phyloP scores from a whole-genome alignment of 148 eudicot species.

The Oxyria digyna region DNA sequence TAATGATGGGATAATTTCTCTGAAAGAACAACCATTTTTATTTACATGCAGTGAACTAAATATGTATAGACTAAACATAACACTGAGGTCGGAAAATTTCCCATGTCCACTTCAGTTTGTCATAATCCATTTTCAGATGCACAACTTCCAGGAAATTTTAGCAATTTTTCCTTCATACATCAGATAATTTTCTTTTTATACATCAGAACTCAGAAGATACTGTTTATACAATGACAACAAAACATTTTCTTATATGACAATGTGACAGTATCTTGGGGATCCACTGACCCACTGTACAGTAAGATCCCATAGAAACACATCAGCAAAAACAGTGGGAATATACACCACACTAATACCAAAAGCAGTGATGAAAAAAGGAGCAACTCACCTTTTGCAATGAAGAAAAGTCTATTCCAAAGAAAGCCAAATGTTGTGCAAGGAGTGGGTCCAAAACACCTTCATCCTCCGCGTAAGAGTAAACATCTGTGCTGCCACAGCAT shows the following conservation, averaged over 20 bases:
- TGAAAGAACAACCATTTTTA: too few species aligned
- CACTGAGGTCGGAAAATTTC: too few species aligned
- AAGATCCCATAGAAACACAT: background rate
- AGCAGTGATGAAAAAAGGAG: background rate
- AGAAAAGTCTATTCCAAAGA: constrained; percentile 95
- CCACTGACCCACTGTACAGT: background rate
- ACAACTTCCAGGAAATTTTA: background rate
- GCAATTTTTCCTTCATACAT: background rate
- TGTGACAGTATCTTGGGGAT: background rate
- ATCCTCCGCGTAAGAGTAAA: constrained; percentile 94
- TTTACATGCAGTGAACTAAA: too few species aligned
- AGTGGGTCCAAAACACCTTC: constrained; percentile 83
- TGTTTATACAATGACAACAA: too few species aligned
- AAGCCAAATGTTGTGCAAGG: constrained; percentile 79
- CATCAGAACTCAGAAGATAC: background rate
- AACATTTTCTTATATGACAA: background rate
- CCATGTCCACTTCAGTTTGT: background rate
- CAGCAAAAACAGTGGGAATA: background rate
- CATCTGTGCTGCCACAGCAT: constrained; percentile 75
- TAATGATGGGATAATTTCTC: too few species aligned
- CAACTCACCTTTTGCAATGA: constrained; percentile 77
- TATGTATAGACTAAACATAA: too few species aligned
- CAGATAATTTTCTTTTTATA: background rate
- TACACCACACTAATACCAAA: background rate
- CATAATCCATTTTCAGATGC: background rate